Evolutionary conservation across 768 basidiomycete genomes (phyloP).

Genomic region (Vararia minispora): DNA sequence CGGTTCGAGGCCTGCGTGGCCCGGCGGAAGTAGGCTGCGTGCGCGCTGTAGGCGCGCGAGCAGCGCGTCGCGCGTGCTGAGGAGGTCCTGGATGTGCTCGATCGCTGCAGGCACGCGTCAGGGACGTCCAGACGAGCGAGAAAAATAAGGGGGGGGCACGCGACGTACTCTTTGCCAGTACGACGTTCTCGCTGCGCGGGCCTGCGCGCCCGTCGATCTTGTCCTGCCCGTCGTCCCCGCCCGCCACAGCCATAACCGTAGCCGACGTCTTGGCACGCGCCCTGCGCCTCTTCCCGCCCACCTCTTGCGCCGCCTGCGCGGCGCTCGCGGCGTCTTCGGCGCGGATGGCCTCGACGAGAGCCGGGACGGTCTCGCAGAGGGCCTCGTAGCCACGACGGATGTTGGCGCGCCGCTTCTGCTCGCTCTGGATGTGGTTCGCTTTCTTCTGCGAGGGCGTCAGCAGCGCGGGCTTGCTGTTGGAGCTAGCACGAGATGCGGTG

Average conservation of each 20-base stretch:
- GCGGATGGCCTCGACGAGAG: slow-evolving; percentile 68
- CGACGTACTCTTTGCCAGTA: slow-evolving; percentile 74
- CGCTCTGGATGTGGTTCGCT: slow-evolving; percentile 87
- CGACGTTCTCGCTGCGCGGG: slow-evolving; percentile 84
- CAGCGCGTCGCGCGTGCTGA: slow-evolving; percentile 47
- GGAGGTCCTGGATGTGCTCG: slow-evolving; percentile 65
- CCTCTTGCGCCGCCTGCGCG: slow-evolving; percentile 19
- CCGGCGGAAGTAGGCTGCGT: slow-evolving; percentile 40
- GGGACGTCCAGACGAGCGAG: slow-evolving; percentile 4
- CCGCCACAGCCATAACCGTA: too few species aligned
- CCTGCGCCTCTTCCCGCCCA: slow-evolving; percentile 18
- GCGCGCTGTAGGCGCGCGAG: slow-evolving; percentile 50
- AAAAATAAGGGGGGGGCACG: slow-evolving; percentile 2
- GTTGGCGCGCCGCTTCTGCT: slow-evolving; percentile 89
- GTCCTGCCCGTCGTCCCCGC: slow-evolving; percentile 43
- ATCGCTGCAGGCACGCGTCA: slow-evolving; percentile 44
- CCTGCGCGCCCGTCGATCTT: slow-evolving; percentile 78
- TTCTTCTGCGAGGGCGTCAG: slow-evolving; percentile 83
- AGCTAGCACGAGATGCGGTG: slow-evolving; percentile 7
- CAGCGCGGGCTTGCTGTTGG: slow-evolving; percentile 27
- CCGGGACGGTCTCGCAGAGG: slow-evolving; percentile 74
- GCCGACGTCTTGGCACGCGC: slow-evolving; percentile 14
- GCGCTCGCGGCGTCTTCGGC: slow-evolving; percentile 52
- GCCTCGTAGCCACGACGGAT: slow-evolving; percentile 85
- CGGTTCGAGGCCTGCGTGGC: slow-evolving; percentile 38